Evolutionary conservation across 2,329 filamentous ascomycete genomes (phyloP), one percentile per base, ranked within the genome.

Genomic region (Fusarium phyllophilum): DNA sequence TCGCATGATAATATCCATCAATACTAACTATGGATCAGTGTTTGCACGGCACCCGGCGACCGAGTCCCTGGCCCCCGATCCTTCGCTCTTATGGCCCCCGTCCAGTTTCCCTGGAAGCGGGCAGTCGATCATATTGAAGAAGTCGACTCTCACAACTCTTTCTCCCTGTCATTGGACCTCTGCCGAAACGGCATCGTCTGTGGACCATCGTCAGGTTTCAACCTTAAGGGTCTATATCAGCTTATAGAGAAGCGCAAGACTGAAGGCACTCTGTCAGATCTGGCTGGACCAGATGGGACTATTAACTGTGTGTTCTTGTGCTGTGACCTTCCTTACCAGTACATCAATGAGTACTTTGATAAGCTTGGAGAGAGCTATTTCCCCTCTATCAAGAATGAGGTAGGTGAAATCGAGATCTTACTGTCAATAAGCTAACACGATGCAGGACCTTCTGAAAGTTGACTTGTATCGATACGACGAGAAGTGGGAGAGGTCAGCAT

Each of bases 301-400:
- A 82, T 87, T 5, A 83, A 87, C 68, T 89, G 87, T 51, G 88
- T 89, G 1, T 91, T 91, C 77, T 78, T 91, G 7, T 91, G 89
- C 79, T 91, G 89, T 65, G 90, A 92, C 64, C 72, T 91, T 33
- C 90, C 90, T 0, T 91, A 91, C 71, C 89, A 91, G 76, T 91
- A 91, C 67, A 85, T 91, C 49, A 82, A 85, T 31, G 87, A 88
- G 72, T 91, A 91, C 75, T 91, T 90, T 72, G 83, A 87, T 33
- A 90, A 89, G 73, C 81, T 91, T 17, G 85, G 83, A 5, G 72
- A 82, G 3, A 80, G 82, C 4, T 79, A 86, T 52, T 90, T 90
- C 75, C 85, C 84, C 6, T 78, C 84, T 0, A 88, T 90, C 39
- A 79, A 80, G 29, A 82, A 83, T n/a, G 82, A 87, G 71, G 83